Evolutionary conservation across 257 asterid species (phyloP).

Genomic region (Salvia splendens): DNA sequence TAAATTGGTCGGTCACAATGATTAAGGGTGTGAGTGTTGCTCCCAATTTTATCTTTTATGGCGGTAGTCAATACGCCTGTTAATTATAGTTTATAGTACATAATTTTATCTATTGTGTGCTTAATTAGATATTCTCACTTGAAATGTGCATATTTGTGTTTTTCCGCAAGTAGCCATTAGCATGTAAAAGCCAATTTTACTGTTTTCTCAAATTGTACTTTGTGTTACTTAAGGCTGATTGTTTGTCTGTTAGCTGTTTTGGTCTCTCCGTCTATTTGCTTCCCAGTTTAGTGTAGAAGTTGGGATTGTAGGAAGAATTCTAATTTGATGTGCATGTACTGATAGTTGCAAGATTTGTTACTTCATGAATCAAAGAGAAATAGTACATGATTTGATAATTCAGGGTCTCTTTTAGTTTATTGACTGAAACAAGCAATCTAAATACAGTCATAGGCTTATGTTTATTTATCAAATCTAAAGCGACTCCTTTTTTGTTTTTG

Average conservation of each 20-base stretch:
- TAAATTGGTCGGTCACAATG: not conserved
- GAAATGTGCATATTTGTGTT: not conserved
- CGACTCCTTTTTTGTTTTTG: not conserved
- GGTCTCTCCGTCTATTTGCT: not conserved
- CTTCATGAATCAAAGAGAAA: not conserved
- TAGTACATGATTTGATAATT: not conserved
- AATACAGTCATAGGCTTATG: not conserved
- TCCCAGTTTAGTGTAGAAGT: not conserved
- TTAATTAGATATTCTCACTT: not conserved
- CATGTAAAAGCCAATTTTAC: not conserved
- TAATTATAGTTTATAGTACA: not conserved
- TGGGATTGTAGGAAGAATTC: not conserved
- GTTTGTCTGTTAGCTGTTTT: not conserved
- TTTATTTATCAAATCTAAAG: not conserved
- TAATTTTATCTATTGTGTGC: not conserved
- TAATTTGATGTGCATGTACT: not conserved
- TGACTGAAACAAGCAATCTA: not conserved
- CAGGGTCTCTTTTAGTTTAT: not conserved
- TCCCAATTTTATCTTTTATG: not conserved
- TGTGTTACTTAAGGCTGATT: not conserved
- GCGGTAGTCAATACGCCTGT: constrained; percentile 14
- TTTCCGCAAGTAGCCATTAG: not conserved
- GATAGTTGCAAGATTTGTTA: too few species aligned
- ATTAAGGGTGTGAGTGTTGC: constrained; percentile 1
- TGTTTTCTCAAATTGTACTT: not conserved